Percentiles rank a stretch among this genome's conserved stretches.
phyloP scores from a whole-genome alignment of 129 eudicot species.

The Logfia minima region DNA sequence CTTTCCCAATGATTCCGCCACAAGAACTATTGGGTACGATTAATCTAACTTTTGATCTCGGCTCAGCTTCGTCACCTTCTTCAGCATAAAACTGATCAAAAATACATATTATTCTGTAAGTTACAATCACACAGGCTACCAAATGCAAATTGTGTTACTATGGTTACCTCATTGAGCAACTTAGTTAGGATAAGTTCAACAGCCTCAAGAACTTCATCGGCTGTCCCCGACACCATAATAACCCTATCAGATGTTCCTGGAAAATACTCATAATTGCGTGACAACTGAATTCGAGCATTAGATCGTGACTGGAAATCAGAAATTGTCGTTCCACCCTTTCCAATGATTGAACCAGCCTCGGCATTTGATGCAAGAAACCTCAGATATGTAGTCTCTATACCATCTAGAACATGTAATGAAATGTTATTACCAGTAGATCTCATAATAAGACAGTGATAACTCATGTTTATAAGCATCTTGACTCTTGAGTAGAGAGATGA shows the following conservation, averaged over 20 bases:
- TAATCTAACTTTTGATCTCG: conserved; percentile 71
- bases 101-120: conserved; percentile 3
- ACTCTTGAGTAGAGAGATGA: conserved; percentile 16
- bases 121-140: not conserved
- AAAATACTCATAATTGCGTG: conserved; percentile 86
- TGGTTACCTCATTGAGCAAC: conserved; percentile 74
- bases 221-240: conserved; percentile 83
- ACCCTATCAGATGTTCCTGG: conserved; percentile 95
- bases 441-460: not conserved
- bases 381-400: conserved; percentile 54
- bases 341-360: conserved; percentile 96
- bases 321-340: conserved; percentile 89
- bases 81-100: conserved; percentile 65
- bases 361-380: conserved; percentile 95
- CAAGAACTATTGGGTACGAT: conserved; percentile 92
- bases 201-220: conserved; percentile 74
- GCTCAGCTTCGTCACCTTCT: conserved; percentile 72
- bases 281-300: conserved; percentile 92
- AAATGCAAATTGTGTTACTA: not conserved
- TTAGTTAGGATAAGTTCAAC: conserved; percentile 77
- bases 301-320: conserved; percentile 86
- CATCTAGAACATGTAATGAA: conserved; percentile 4
- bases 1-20: conserved; percentile 95
- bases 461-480: conserved; percentile 11
- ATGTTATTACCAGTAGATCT: conserved; percentile 5